Evolutionary conservation across 2,329 filamentous ascomycete genomes (phyloP), one percentile per base, ranked within the genome.

Genomic region (Fusarium sp.): DNA sequence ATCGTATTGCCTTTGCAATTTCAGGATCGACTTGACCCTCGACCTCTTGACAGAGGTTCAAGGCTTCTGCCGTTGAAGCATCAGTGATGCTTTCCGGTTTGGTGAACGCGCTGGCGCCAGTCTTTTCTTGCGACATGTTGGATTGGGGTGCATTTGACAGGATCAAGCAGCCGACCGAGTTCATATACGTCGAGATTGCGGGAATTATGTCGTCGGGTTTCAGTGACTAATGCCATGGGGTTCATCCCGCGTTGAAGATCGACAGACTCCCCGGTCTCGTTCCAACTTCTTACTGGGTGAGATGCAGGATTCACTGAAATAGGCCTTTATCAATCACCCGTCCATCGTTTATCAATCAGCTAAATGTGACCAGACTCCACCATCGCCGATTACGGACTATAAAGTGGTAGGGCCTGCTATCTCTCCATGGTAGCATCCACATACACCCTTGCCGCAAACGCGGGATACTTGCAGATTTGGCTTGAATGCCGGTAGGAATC

Each of bases 21-120:
- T 69, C 66, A 7, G 63, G 63, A 20, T 30, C 50, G 8, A 69
- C 33, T 33, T 61, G 35, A 6, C 62, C 62, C 4, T 60, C 54
- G 4, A 63, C 43, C 4, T 68, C 66, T n/a, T 57, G 66, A 30
- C 65, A 68, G 14, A 68, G 27, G 8, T 68, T 59, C 20, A 68
- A 14, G 14, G 62, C 66, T 22, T 68, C 66, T 2, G 45, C 62
- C 17, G 61, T 68, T 7, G 66, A 68, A n/a, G 66, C 37, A 60
- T 68, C 66, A 14, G 59, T 52, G 54, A 68, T 59, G 10, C 17
- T 57, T 6, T 35, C 54, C 5, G 40, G 37, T n/a, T 68, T 68
- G n/a, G 56, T 38, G 17, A 66, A 65, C 11, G 17, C 25, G 22
- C 27, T 15, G 10, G 45, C 11, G 22, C 27, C 20, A 4, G 38